Conservation (phyloP, 169 alveolate genomes). For the Plasmodium malariae region DNA sequence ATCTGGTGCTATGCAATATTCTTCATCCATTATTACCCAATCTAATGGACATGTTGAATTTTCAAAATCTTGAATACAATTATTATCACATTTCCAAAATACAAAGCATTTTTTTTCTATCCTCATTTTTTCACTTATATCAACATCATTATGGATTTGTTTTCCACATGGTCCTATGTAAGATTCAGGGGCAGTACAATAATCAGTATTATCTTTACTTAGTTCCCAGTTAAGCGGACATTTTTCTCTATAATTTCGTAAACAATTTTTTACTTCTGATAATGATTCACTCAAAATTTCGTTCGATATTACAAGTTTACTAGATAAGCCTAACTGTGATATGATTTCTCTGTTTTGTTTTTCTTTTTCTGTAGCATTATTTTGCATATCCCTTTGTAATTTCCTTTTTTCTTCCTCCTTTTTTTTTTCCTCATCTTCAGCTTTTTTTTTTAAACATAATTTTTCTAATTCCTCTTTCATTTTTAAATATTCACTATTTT, state of each 20-base stretch:
- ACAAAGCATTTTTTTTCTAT: slow-evolving; percentile 53
- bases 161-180: slow-evolving; percentile 82
- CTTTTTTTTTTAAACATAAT: slow-evolving; percentile 44
- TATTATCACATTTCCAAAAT: slow-evolving; percentile 71
- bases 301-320: slow-evolving; percentile 12
- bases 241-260: slow-evolving; percentile 48
- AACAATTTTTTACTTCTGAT: slow-evolving; percentile 69
- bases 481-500: slow-evolving; percentile 13
- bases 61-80: slow-evolving; percentile 62
- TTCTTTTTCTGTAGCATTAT: not conserved
- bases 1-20: slow-evolving; percentile 81
- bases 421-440: slow-evolving; percentile 37
- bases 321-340: slow-evolving; percentile 61
- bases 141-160: slow-evolving; percentile 38
- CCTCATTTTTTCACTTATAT: slow-evolving; percentile 47
- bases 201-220: slow-evolving; percentile 3
- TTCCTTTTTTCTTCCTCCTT: slow-evolving; percentile 5
- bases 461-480: slow-evolving; percentile 40
- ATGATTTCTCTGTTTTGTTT: not conserved
- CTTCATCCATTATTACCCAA: slow-evolving; percentile 77
- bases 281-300: slow-evolving; percentile 39
- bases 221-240: slow-evolving; percentile 72
- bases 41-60: slow-evolving; percentile 79
- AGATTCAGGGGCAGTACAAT: slow-evolving; percentile 80
- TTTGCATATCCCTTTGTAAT: not conserved